Conservation (phyloP, 345 rosid genomes). For the Boechera retrofracta region DNA sequence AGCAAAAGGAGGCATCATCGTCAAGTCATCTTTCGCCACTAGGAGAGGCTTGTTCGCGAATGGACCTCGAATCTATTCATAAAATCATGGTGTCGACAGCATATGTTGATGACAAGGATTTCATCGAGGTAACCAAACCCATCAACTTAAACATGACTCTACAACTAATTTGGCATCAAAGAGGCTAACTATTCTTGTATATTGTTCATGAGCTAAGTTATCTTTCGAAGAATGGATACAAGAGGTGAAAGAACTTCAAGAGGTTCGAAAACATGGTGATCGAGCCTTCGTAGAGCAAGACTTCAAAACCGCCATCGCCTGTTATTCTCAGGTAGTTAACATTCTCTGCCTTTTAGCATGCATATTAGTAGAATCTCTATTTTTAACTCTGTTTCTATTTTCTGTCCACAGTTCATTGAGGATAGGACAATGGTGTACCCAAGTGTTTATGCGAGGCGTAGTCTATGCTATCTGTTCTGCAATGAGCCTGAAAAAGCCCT, state of each 20-base stretch:
- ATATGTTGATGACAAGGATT: constrained; percentile 85
- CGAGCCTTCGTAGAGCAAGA: constrained; percentile 80
- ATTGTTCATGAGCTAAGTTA: constrained; percentile 49
- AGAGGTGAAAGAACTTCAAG: constrained; percentile 78
- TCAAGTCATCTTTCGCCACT: constrained; percentile 66
- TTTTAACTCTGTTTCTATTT: not conserved
- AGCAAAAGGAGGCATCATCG: constrained; percentile 56
- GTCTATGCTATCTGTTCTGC: constrained; percentile 78
- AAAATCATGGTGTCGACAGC: constrained; percentile 69
- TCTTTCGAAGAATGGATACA: constrained; percentile 96
- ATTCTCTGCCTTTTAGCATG: not conserved
- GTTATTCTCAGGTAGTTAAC: constrained; percentile 77
- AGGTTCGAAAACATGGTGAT: constrained; percentile 84
- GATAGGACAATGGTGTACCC: constrained; percentile 70
- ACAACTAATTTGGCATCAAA: constrained; percentile 9
- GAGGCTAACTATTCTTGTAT: constrained; percentile 13
- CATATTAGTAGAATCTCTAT: not conserved
- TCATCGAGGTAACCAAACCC: constrained; percentile 61
- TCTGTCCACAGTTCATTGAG: constrained; percentile 63
- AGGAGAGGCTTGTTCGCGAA: constrained; percentile 86
- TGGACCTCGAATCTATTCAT: constrained; percentile 89
- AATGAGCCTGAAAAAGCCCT: constrained; percentile 83
- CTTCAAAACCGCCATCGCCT: constrained; percentile 83
- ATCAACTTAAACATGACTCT: not conserved
- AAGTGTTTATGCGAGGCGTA: constrained; percentile 86